phyloP scores from a whole-genome alignment of 2,329 filamentous ascomycete species.

The Diplodia intermedia region DNA sequence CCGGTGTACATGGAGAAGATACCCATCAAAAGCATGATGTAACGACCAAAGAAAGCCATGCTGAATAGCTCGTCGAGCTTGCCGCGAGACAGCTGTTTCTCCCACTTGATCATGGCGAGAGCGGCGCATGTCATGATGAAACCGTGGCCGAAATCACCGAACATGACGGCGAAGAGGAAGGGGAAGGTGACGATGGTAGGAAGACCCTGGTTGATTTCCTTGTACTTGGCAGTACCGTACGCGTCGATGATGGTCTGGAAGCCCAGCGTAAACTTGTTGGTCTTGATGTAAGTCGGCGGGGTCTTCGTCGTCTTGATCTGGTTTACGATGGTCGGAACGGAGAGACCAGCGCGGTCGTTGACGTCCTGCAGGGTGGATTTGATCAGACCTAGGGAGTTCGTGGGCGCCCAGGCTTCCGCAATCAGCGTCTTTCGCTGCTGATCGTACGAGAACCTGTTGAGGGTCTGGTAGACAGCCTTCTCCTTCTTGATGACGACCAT shows the following conservation, averaged over 20 bases:
- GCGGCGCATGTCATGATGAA: conserved; percentile 85
- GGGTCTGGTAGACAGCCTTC: conserved; percentile 93
- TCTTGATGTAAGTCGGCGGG: conserved; percentile 95
- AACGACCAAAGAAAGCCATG: conserved; percentile 98
- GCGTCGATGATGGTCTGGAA: conserved; percentile 99
- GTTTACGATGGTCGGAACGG: conserved; percentile 98
- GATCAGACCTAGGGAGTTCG: conserved; percentile 85
- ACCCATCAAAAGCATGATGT: conserved; percentile 98
- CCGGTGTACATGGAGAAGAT: conserved; percentile 97
- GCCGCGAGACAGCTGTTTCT: conserved; percentile 78
- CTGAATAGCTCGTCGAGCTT: conserved; percentile 97
- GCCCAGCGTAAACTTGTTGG: conserved; percentile 96
- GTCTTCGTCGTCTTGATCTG: conserved; percentile 97
- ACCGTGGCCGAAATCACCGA: conserved; percentile 96
- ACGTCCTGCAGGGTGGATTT: conserved; percentile 95
- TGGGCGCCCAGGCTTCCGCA: conserved; percentile 96
- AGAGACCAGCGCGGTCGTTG: conserved; percentile 91
- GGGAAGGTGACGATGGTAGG: conserved; percentile 97
- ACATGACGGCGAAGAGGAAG: conserved; percentile 99
- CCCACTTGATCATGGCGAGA: conserved; percentile 93
- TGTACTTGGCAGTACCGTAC: conserved; percentile 96
- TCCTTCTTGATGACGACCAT: conserved; percentile 98
- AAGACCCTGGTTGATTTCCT: conserved; percentile 93
- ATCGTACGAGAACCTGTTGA: conserved; percentile 97
- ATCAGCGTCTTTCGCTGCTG: conserved; percentile 94